Evolutionary conservation across 345 rosid genomes (phyloP), one percentile per base, ranked within the genome.

Genomic region (Eucalyptus curtisii): DNA sequence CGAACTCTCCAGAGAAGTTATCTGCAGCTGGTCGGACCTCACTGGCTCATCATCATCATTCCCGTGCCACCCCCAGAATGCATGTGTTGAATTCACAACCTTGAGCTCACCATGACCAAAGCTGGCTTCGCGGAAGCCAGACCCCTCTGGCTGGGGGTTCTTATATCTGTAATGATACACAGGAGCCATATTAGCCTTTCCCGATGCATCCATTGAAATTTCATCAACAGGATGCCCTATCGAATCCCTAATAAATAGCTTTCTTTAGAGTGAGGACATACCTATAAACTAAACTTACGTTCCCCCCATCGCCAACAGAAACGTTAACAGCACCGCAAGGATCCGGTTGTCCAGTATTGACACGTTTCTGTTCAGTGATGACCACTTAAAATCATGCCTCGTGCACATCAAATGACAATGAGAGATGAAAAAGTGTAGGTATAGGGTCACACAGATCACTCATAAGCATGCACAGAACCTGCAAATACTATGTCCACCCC

Each of bases 91-190:
- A 89, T 98, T 98, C 79, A 92, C 94, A 87, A 98, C 87, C 92
- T 91, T 92, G 88, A 98, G 94, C 92, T 97, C 99, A 2, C 99
- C 99, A 64, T 98, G 99, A 64, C 99, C 99, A 90, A 98, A 98
- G 91, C 99, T 98, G 88, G 99, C 99, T 95, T 98, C 99, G 11
- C 99, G 98, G 92, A 98, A 98, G 66, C 92, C 94, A 27, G 99
- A 98, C 99, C 99, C 97, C 86, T 92, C 94, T 45, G 99, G 99
- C 40, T 88, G 93, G 22, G 99, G 99, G 86, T 94, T 64, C 86
- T 87, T 90, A 98, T 71, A 98, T 80, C 99, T 98, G 93, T 30
- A 71, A 37, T 66, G 89, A 57, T 84, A 40, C 24, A 44, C 49
- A 55, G 86, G 53, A 47, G 52, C 31, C 8, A 45, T 6, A 24